Evolutionary conservation across 2,329 filamentous ascomycete genomes (phyloP).

Genomic region (Paracamarosporium sp.): DNA sequence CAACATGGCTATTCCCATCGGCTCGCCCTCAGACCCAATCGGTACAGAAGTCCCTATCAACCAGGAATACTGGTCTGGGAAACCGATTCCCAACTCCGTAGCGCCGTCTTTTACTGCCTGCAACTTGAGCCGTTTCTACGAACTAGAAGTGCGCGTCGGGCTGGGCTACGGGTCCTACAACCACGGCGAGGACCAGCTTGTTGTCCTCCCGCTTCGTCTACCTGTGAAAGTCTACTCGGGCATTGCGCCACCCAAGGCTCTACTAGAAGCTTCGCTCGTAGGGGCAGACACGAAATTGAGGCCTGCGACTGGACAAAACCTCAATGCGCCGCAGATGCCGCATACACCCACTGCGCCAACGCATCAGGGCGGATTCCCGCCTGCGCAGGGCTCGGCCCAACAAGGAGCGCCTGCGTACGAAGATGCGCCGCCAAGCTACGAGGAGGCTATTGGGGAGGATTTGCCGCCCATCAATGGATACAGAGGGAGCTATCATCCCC

Average conservation of each 20-base stretch:
- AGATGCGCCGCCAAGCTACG: constrained; percentile 92
- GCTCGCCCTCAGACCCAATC: constrained; percentile 62
- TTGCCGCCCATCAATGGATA: constrained; percentile 76
- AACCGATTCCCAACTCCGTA: constrained; percentile 81
- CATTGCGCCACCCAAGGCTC: constrained; percentile 77
- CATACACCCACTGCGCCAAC: constrained; percentile 35
- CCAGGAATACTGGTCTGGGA: constrained; percentile 72
- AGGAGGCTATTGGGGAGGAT: constrained; percentile 85
- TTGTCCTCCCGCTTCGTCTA: constrained; percentile 80
- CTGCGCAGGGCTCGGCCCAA: constrained; percentile 24
- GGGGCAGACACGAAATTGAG: constrained; percentile 20
- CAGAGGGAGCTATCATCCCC: constrained; percentile 68
- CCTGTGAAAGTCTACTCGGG: constrained; percentile 85
- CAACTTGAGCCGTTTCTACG: constrained; percentile 82
- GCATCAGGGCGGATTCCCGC: constrained; percentile 28
- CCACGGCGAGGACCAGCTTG: constrained; percentile 68
- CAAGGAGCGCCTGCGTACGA: constrained; percentile 59
- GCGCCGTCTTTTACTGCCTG: constrained; percentile 88
- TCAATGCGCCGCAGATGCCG: constrained; percentile 18
- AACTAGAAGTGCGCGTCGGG: constrained; percentile 81
- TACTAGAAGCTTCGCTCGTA: constrained; percentile 70
- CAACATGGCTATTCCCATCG: constrained; percentile 75
- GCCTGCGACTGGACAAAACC: constrained; percentile 11
- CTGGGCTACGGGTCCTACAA: constrained; percentile 73
- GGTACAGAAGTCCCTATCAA: constrained; percentile 75